These are phyloP conservation scores for Plasmodium billcollinsi DNA, from an alignment of 169 alveolate genomes.

Conservation along the genomic window DNA sequence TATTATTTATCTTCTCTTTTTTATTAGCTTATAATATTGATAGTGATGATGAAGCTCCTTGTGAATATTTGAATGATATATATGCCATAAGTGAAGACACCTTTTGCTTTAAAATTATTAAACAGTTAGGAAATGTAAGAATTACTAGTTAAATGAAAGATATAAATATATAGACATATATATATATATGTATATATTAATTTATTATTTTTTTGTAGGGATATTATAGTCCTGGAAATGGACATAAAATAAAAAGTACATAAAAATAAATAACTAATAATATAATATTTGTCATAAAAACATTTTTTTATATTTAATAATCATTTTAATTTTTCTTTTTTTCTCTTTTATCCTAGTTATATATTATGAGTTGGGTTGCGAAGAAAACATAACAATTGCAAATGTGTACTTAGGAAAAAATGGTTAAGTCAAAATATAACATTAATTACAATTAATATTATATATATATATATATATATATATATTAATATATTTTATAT, in stretches of 20 bases:
- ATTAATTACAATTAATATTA: too few relatives aligned
- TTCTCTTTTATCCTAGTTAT: constrained; percentile 25
- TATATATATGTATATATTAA: not conserved
- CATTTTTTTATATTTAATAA: too few relatives aligned
- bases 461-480: not conserved
- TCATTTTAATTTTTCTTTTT: not conserved
- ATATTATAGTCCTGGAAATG: constrained; percentile 74
- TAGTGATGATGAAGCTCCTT: constrained; percentile 78
- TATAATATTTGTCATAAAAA: not conserved
- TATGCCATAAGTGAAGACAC: constrained; percentile 76
- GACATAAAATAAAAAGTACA: constrained; percentile 74
- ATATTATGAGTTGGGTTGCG: constrained; percentile 64
- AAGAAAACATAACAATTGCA: constrained; percentile 34
- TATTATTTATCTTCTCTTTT: too few relatives aligned
- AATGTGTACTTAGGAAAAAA: constrained; percentile 70
- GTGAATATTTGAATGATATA: constrained; percentile 72
- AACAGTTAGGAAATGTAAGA: constrained; percentile 64
- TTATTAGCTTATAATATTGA: constrained; percentile 59
- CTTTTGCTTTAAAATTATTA: constrained; percentile 70
- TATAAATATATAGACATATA: not conserved
- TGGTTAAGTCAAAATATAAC: constrained; percentile 6
- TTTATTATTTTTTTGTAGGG: constrained; percentile 52
- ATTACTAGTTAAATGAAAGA: not conserved
- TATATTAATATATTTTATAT: not conserved
- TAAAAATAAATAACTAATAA: not conserved